phyloP scores from a whole-genome alignment of 495 filamentous ascomycete species.

The Penicillium chermesinum region DNA sequence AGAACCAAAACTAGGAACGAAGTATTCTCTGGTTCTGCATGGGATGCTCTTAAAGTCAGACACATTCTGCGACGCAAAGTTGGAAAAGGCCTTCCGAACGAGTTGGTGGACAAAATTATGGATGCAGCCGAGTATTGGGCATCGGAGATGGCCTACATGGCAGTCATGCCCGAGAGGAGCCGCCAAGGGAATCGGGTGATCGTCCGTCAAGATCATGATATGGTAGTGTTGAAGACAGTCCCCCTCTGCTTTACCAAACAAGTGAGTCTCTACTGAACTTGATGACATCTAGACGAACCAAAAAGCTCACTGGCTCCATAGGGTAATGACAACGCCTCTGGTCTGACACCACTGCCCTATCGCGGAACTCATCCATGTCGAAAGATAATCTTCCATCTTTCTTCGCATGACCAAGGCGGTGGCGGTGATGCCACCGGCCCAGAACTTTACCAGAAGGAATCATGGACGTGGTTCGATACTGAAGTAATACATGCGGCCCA shows the following conservation, averaged over 20 bases:
- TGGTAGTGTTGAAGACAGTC: constrained; percentile 33
- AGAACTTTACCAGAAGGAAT: constrained; percentile 45
- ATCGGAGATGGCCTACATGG: constrained; percentile 29
- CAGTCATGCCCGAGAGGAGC: neutral
- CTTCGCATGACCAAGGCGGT: constrained; percentile 66
- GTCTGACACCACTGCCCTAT: constrained; percentile 30
- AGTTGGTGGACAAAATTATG: constrained; percentile 62
- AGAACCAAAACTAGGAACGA: neutral
- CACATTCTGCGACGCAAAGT: constrained; percentile 37
- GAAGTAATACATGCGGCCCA: constrained; percentile 38
- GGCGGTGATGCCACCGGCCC: constrained; percentile 19
- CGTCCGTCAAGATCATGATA: constrained; percentile 35
- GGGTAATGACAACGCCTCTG: constrained; percentile 13
- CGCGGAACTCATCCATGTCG: constrained; percentile 38
- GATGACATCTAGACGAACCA: constrained; percentile 1
- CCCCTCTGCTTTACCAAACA: constrained; percentile 38
- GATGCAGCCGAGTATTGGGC: constrained; percentile 72
- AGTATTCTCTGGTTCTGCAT: constrained; percentile 23
- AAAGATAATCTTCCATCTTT: constrained; percentile 60
- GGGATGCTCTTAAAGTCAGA: constrained; percentile 35
- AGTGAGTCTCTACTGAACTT: constrained; percentile 11
- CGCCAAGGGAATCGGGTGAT: constrained; percentile 5
- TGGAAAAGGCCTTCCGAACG: constrained; percentile 46
- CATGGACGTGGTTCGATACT: constrained; percentile 70
- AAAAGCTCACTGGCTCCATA: constrained; percentile 1